A percentile compares a stretch with the other conserved stretches of the same genome.
These are phyloP conservation scores for Sinapis alba DNA, from an alignment of 441 rosid species.

Conservation along the genomic window DNA sequence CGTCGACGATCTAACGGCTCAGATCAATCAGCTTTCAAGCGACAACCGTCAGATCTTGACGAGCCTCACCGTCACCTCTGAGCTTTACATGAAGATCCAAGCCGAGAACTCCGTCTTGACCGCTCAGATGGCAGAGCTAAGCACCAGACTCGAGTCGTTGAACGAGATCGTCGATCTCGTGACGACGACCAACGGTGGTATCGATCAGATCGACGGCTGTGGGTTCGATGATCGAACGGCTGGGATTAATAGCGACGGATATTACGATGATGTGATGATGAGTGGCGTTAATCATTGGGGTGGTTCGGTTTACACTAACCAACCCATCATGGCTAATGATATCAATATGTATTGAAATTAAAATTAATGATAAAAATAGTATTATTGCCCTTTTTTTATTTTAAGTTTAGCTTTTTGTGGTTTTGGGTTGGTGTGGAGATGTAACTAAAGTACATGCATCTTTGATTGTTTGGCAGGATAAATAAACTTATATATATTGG, in stretches of 20 bases:
- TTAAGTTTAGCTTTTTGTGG: constrained; percentile 6
- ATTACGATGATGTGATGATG: constrained; percentile 39
- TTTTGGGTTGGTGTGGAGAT: constrained; percentile 37
- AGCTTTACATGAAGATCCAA: constrained; percentile 45
- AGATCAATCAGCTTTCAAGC: too few species aligned
- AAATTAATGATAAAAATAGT: constrained; percentile 19
- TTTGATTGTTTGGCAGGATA: constrained; percentile 32
- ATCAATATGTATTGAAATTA: constrained; percentile 45
- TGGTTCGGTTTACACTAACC: constrained; percentile 40
- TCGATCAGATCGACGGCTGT: constrained; percentile 36
- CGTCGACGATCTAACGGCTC: constrained; percentile 44
- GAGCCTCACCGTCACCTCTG: constrained; percentile 33
- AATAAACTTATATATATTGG: constrained; percentile 27
- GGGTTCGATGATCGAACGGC: constrained; percentile 34
- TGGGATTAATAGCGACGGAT: constrained; percentile 39
- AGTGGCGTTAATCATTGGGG: constrained; percentile 45
- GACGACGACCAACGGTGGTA: constrained; percentile 21
- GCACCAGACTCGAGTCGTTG: too few species aligned
- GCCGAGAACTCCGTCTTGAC: constrained; percentile 52
- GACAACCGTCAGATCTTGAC: constrained; percentile 48
- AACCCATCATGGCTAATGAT: constrained; percentile 48
- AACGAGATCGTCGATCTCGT: constrained; percentile 35
- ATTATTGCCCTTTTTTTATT: constrained; percentile 11
- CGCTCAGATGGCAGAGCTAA: constrained; percentile 51
- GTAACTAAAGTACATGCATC: constrained; percentile 32